Conservation (phyloP, 305 asterid genomes). For the Withania somnifera region DNA sequence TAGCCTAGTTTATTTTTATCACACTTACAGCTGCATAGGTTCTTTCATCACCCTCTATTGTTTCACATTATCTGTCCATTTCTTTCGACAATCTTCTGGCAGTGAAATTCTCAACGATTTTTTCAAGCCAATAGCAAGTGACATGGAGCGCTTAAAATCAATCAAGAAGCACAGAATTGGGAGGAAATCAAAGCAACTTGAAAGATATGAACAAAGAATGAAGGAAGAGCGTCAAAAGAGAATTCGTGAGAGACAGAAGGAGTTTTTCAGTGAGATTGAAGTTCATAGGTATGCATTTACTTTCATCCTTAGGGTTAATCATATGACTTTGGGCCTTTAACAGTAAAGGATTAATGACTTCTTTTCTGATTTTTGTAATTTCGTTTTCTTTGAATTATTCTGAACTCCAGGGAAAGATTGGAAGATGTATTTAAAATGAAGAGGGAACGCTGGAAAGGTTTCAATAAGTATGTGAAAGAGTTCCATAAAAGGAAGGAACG, state of each 20-base stretch:
- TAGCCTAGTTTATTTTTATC: background rate
- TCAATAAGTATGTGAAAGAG: conserved; percentile 77
- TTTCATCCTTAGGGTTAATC: background rate
- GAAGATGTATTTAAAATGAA: conserved; percentile 83
- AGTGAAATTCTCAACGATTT: conserved; percentile 76
- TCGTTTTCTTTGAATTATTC: conserved; percentile 6
- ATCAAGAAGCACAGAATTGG: conserved; percentile 89
- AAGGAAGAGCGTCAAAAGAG: conserved; percentile 97
- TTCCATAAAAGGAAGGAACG: conserved; percentile 97
- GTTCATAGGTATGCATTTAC: conserved; percentile 61
- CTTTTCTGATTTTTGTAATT: background rate
- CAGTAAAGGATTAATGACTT: background rate
- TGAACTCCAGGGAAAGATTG: conserved; percentile 65
- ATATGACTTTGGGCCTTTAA: background rate
- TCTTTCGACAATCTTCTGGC: conserved; percentile 25
- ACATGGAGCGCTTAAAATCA: conserved; percentile 77
- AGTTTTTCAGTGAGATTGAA: conserved; percentile 87
- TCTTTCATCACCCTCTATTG: background rate
- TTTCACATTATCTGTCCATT: conserved; percentile 11
- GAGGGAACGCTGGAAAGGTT: conserved; percentile 94
- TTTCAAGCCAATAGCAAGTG: conserved; percentile 73
- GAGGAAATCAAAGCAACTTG: conserved; percentile 91
- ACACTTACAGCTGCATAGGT: background rate
- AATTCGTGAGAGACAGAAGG: conserved; percentile 91
- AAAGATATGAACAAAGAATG: conserved; percentile 94